Evolutionary conservation across 805 yeast species (phyloP).

Genomic region (Myxozyma kluyveri): DNA sequence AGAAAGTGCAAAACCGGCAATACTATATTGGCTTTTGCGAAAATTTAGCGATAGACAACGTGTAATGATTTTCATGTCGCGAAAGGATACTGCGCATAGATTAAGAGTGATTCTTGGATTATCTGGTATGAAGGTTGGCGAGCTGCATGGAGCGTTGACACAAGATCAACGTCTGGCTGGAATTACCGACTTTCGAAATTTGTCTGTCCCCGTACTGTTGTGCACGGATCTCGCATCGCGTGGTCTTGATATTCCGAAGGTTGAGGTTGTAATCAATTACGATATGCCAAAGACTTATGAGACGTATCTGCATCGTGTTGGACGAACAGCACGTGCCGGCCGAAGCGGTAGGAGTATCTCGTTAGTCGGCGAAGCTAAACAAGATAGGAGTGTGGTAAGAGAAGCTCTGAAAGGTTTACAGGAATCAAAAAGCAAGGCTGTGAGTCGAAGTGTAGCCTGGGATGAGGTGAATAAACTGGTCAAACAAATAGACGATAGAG

Average conservation of each 20-base stretch:
- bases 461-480: slow-evolving; percentile 67
- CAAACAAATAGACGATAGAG: slow-evolving; percentile 57
- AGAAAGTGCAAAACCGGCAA: slow-evolving; percentile 78
- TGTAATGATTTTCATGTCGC: slow-evolving; percentile 84
- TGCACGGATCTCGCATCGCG: slow-evolving; percentile 99
- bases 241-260: slow-evolving; percentile 98
- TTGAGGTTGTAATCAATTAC: slow-evolving; percentile 88
- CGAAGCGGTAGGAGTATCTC: slow-evolving; percentile 91
- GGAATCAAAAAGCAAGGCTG: slow-evolving; percentile 52
- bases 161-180: slow-evolving; percentile 88
- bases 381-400: slow-evolving; percentile 86
- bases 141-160: slow-evolving; percentile 83
- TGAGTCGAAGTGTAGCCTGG: slow-evolving; percentile 95
- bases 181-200: slow-evolving; percentile 75
- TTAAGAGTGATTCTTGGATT: slow-evolving; percentile 81
- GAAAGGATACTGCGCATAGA: slow-evolving; percentile 87
- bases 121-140: slow-evolving; percentile 80
- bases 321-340: slow-evolving; percentile 99
- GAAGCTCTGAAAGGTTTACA: slow-evolving; percentile 72
- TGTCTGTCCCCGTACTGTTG: slow-evolving; percentile 79
- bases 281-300: slow-evolving; percentile 95
- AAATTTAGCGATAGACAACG: slow-evolving; percentile 68
- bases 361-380: slow-evolving; percentile 87
- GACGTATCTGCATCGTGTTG: slow-evolving; percentile 92
- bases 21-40: slow-evolving; percentile 67